Evolutionary conservation across 2,329 filamentous ascomycete species (phyloP).

Genomic region (Didymella pinodella): DNA sequence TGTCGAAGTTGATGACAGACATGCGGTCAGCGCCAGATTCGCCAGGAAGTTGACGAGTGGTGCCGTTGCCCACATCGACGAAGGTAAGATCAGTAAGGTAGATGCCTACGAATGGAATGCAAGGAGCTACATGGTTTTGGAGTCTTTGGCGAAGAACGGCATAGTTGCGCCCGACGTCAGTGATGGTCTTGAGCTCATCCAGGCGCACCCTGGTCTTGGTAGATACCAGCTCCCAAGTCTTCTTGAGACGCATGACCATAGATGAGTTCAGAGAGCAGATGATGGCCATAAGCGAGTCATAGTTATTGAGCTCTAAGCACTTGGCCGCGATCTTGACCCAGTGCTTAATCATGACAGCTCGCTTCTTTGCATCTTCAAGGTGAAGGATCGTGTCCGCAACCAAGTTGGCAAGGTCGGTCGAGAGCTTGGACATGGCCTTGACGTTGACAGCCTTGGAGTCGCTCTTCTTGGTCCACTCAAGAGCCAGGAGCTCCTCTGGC

Average conservation of each 20-base stretch:
- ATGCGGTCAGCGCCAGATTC: conserved; percentile 67
- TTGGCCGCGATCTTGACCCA: conserved; percentile 95
- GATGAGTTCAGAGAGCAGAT: conserved; percentile 93
- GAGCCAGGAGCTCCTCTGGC: conserved; percentile 88
- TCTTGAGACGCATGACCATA: conserved; percentile 84
- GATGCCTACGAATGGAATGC: conserved; percentile 93
- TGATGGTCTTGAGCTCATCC: conserved; percentile 79
- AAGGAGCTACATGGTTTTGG: conserved; percentile 86
- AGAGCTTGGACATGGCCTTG: conserved; percentile 89
- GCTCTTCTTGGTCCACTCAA: conserved; percentile 92
- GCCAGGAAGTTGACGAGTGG: conserved; percentile 76
- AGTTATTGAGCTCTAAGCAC: conserved; percentile 90
- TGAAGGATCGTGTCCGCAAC: conserved; percentile 92
- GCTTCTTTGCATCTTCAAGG: conserved; percentile 89
- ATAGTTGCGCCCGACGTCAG: conserved; percentile 91
- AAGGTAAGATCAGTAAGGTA: conserved; percentile 97
- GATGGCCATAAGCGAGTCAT: conserved; percentile 95
- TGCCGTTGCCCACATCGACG: conserved; percentile 90
- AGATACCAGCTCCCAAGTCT: conserved; percentile 90
- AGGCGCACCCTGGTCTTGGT: conserved; percentile 82
- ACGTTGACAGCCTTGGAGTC: conserved; percentile 85
- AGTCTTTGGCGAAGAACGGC: conserved; percentile 83
- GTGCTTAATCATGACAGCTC: conserved; percentile 89
- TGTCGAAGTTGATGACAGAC: conserved; percentile 96
- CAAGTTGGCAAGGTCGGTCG: conserved; percentile 89